These are phyloP conservation scores for Chrysophaeum taylorii DNA, from an alignment of 352 stramenopile species.

Conservation along the genomic window DNA sequence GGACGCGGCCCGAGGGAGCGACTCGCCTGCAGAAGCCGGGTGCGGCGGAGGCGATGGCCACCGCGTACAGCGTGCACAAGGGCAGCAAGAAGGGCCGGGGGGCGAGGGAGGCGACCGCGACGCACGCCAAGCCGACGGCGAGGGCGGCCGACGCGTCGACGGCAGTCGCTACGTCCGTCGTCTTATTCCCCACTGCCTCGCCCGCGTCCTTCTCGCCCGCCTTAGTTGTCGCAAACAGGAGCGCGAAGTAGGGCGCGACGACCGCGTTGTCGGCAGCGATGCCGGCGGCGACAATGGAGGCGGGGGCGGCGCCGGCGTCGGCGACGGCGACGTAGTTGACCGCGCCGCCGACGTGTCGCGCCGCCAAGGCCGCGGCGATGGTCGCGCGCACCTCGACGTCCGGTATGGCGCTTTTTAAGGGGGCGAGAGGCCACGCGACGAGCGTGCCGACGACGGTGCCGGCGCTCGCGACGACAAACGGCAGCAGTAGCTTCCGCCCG, in stretches of 20 bases:
- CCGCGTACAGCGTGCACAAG: conserved; percentile 45
- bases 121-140: too few relatives aligned
- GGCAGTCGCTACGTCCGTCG: conserved; percentile 17
- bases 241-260: conserved; percentile 60
- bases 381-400: conserved; percentile 39
- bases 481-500: conserved; percentile 42
- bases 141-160: background rate
- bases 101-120: conserved; percentile 26
- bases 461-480: conserved; percentile 50
- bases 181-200: conserved; percentile 4
- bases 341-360: conserved; percentile 58
- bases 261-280: conserved; percentile 67
- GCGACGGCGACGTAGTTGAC: conserved; percentile 66
- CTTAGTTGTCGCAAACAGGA: conserved; percentile 45
- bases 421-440: conserved; percentile 43
- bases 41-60: conserved; percentile 41
- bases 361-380: conserved; percentile 50
- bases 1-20: conserved; percentile 34
- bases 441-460: conserved; percentile 52
- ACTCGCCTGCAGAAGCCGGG: conserved; percentile 41
- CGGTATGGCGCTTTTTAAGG: conserved; percentile 36
- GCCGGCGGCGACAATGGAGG: conserved; percentile 46
- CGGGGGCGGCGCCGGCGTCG: conserved; percentile 47
- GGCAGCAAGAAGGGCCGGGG: conserved; percentile 38
- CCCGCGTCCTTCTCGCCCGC: conserved; percentile 10